These are phyloP conservation scores for Backusella mclennaniae DNA, from an alignment of 192 early-diverging fungal genomes.

Conservation along the genomic window DNA sequence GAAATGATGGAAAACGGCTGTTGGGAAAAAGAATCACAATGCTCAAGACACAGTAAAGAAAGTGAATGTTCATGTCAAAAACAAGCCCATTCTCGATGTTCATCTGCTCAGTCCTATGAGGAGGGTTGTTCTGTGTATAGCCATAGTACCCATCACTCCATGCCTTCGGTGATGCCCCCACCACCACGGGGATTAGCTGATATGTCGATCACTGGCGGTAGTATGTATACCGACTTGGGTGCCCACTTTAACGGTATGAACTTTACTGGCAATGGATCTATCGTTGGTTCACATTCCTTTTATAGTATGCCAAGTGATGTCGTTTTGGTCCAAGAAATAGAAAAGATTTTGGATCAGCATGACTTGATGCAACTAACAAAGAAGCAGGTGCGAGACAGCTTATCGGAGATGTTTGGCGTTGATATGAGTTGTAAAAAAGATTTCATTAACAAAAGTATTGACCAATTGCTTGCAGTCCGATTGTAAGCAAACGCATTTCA, in stretches of 20 bases:
- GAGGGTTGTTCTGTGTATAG: not conserved
- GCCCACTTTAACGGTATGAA: not conserved
- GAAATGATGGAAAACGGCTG: conserved; percentile 35
- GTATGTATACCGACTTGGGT: conserved; percentile 13
- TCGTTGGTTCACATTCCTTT: not conserved
- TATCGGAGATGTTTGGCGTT: conserved; percentile 62
- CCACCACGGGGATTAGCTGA: not conserved
- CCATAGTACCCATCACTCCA: not conserved
- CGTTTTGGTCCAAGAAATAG: conserved; percentile 72
- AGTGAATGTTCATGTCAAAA: conserved; percentile 10
- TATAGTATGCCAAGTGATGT: conserved; percentile 63
- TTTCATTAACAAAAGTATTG: conserved; percentile 74
- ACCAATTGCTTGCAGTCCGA: conserved; percentile 41
- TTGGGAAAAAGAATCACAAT: not conserved
- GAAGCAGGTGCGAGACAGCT: conserved; percentile 74
- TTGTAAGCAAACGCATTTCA: conserved; percentile 1
- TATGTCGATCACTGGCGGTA: not conserved
- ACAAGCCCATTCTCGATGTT: not conserved
- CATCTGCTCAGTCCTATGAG: not conserved
- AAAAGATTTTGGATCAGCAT: conserved; percentile 61
- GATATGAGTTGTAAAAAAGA: conserved; percentile 64
- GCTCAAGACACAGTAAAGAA: conserved; percentile 9
- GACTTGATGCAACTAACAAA: conserved; percentile 78
- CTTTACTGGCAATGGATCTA: not conserved
- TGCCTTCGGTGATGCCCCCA: not conserved